These are phyloP conservation scores for Ophiocordyceps sinensis DNA, from an alignment of 2,329 filamentous ascomycete genomes.

Conservation along the genomic window DNA sequence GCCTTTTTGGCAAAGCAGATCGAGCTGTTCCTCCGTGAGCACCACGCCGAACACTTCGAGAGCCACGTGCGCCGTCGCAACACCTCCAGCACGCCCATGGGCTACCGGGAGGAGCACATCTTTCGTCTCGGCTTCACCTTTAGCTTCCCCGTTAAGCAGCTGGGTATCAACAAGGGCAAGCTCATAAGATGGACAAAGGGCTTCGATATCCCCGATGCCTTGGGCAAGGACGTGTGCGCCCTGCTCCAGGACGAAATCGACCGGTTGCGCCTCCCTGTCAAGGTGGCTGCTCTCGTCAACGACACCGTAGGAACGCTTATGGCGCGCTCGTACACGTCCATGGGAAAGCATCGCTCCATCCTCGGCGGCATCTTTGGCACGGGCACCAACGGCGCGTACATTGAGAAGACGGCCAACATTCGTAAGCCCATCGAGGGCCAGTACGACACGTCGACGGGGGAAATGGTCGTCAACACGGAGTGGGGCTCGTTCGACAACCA, in stretches of 20 bases:
- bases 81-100: slow-evolving; percentile 42
- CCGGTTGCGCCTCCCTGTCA: slow-evolving; percentile 70
- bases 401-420: slow-evolving; percentile 78
- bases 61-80: slow-evolving; percentile 50
- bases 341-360: slow-evolving; percentile 71
- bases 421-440: slow-evolving; percentile 59
- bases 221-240: slow-evolving; percentile 89
- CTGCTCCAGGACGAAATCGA: slow-evolving; percentile 85
- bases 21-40: slow-evolving; percentile 69
- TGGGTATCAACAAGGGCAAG: slow-evolving; percentile 87
- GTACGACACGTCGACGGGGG: slow-evolving; percentile 67
- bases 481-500: slow-evolving; percentile 98
- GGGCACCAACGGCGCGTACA: slow-evolving; percentile 92
- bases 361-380: slow-evolving; percentile 97
- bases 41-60: slow-evolving; percentile 79
- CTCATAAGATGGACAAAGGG: slow-evolving; percentile 98
- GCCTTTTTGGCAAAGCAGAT: slow-evolving; percentile 87
- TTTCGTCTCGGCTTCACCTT: slow-evolving; percentile 98
- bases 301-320: slow-evolving; percentile 96
- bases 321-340: slow-evolving; percentile 90
- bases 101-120: slow-evolving; percentile 56
- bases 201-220: slow-evolving; percentile 87
- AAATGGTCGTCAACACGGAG: slow-evolving; percentile 97
- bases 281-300: slow-evolving; percentile 91
- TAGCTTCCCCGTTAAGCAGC: slow-evolving; percentile 88